Evolutionary conservation across 805 yeast genomes (phyloP).

Genomic region (Tetrapisispora phaffii): DNA sequence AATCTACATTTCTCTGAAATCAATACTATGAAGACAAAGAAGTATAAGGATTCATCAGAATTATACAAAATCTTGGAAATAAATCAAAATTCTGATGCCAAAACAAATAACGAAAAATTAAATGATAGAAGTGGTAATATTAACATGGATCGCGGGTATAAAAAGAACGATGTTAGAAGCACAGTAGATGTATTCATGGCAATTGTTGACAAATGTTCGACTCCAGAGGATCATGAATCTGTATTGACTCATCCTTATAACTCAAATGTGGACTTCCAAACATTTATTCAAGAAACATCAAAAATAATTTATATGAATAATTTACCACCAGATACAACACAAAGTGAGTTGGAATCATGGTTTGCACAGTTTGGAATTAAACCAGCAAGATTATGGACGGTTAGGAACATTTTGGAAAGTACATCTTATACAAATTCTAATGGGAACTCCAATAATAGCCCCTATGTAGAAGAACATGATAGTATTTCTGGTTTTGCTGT

Average conservation of each 20-base stretch:
- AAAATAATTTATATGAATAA: slow-evolving; percentile 73
- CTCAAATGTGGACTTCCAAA: slow-evolving; percentile 57
- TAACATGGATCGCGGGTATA: not conserved
- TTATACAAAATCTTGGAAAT: slow-evolving; percentile 36
- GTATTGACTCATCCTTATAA: slow-evolving; percentile 70
- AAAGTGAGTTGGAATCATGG: slow-evolving; percentile 85
- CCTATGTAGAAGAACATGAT: slow-evolving; percentile 36
- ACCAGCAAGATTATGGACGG: slow-evolving; percentile 84
- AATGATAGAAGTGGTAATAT: not conserved
- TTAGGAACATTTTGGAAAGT: slow-evolving; percentile 42
- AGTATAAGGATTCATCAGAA: slow-evolving; percentile 10
- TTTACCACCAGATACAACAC: slow-evolving; percentile 78
- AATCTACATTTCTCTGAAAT: slow-evolving; percentile 38
- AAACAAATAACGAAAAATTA: not conserved
- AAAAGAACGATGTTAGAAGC: slow-evolving; percentile 6
- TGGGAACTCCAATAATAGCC: slow-evolving; percentile 22
- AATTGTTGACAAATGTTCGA: slow-evolving; percentile 31
- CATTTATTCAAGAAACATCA: slow-evolving; percentile 61
- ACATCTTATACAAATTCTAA: slow-evolving; percentile 16
- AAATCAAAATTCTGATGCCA: not conserved
- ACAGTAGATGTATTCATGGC: slow-evolving; percentile 21
- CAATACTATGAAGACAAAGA: slow-evolving; percentile 3
- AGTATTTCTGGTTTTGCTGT: slow-evolving; percentile 74
- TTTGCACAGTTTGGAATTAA: slow-evolving; percentile 78
- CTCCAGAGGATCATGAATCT: slow-evolving; percentile 38